phyloP scores from a whole-genome alignment of 2,329 filamentous ascomycete genomes.

The Lachnellula arida region DNA sequence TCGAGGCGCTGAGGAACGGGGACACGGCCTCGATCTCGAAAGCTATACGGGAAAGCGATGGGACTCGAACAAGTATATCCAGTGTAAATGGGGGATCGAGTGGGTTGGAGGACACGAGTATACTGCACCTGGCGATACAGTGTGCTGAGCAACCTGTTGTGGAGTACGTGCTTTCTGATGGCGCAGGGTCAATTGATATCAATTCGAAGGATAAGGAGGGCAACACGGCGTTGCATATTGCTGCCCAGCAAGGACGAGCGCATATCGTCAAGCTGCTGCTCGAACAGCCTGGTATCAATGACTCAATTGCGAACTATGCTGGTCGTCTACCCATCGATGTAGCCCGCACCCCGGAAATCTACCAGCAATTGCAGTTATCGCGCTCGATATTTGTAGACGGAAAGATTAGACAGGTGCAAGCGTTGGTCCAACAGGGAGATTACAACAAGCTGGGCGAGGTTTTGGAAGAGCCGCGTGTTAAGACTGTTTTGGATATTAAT shows the following conservation, averaged over 20 bases:
- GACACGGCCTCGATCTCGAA: constrained; percentile 88
- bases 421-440: constrained; percentile 65
- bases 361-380: constrained; percentile 87
- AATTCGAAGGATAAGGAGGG: constrained; percentile 91
- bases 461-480: constrained; percentile 78
- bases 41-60: constrained; percentile 64
- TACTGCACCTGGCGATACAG: constrained; percentile 90
- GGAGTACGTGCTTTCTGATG: constrained; percentile 85
- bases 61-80: constrained; percentile 39
- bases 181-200: constrained; percentile 65
- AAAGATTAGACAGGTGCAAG: constrained; percentile 80
- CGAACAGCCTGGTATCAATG: constrained; percentile 79
- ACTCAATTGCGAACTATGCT: constrained; percentile 77
- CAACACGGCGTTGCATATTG: constrained; percentile 88
- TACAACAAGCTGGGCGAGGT: constrained; percentile 76
- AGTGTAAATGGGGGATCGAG: constrained; percentile 30
- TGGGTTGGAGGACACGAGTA: constrained; percentile 73
- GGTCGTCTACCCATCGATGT: constrained; percentile 84
- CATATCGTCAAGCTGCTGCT: constrained; percentile 79
- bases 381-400: constrained; percentile 84
- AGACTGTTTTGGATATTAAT: constrained; percentile 88
- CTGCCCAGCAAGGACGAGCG: constrained; percentile 74
- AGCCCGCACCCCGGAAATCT: constrained; percentile 88
- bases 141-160: constrained; percentile 90
- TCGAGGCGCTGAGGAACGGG: constrained; percentile 85